A percentile compares a stretch with the other conserved stretches of the same genome.
These are phyloP conservation scores for Metschnikowia borealis DNA, from an alignment of 805 yeast genomes.

Conservation along the genomic window DNA sequence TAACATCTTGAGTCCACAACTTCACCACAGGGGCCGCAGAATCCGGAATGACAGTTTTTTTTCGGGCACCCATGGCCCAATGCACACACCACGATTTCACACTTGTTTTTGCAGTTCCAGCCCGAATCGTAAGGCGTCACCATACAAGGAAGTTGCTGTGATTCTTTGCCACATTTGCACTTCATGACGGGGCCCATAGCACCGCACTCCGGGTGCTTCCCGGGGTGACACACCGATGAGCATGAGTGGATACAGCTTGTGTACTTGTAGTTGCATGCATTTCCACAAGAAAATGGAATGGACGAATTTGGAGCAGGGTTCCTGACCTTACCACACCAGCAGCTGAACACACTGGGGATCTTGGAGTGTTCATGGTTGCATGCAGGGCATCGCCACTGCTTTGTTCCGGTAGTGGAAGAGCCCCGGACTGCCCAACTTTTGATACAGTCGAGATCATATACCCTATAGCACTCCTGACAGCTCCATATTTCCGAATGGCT, in stretches of 20 bases:
- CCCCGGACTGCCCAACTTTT: constrained; percentile 82
- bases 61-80: constrained; percentile 63
- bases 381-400: constrained; percentile 83
- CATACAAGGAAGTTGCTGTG: constrained; percentile 67
- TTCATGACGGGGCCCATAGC: constrained; percentile 68
- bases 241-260: constrained; percentile 70
- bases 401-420: constrained; percentile 55
- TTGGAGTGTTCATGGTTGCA: constrained; percentile 53
- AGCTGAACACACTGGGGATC: constrained; percentile 57
- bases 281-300: constrained; percentile 86
- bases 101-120: constrained; percentile 62
- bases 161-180: constrained; percentile 71
- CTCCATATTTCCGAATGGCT: constrained; percentile 69
- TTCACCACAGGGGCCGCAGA: constrained; percentile 71
- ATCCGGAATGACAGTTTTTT: constrained; percentile 66
- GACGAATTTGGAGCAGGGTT: constrained; percentile 59
- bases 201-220: constrained; percentile 78
- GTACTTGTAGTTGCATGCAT: constrained; percentile 61
- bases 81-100: constrained; percentile 58
- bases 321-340: constrained; percentile 85
- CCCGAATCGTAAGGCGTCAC: constrained; percentile 64
- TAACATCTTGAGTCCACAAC: constrained; percentile 54
- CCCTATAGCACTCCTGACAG: constrained; percentile 73
- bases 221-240: constrained; percentile 78
- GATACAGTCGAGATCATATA: constrained; percentile 82